A percentile compares a stretch with the other conserved stretches of the same genome.
phyloP scores from a whole-genome alignment of 352 stramenopile genomes.

The Peronosclerospora sorghi region DNA sequence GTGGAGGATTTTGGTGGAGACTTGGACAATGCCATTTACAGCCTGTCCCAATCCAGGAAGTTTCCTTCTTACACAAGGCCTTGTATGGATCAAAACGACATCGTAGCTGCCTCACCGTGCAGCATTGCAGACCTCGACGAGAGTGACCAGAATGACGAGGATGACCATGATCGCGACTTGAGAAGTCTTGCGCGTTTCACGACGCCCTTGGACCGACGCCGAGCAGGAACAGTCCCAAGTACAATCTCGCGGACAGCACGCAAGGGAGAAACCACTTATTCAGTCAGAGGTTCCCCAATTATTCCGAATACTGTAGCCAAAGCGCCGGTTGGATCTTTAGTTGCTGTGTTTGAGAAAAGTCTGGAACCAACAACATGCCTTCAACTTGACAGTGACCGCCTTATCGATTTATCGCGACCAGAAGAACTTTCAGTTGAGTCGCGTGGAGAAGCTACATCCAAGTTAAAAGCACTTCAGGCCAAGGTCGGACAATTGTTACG shows the following conservation, averaged over 20 bases:
- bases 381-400: slow-evolving; percentile 46
- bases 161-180: slow-evolving; percentile 2
- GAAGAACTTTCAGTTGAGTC: slow-evolving; percentile 49
- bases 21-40: slow-evolving; percentile 61
- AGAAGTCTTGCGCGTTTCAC: slow-evolving; percentile 23
- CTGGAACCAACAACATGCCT: slow-evolving; percentile 39
- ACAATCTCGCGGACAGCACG: slow-evolving; percentile 54
- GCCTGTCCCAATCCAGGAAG: slow-evolving; percentile 27
- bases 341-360: slow-evolving; percentile 47
- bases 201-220: slow-evolving; percentile 26
- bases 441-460: slow-evolving; percentile 41
- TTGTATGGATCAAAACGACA: slow-evolving; percentile 15
- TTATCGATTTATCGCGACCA: slow-evolving; percentile 52
- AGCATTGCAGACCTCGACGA: slow-evolving; percentile 12
- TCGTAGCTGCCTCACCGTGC: slow-evolving; percentile 32
- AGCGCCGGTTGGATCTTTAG: slow-evolving; percentile 35
- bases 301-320: slow-evolving; percentile 43
- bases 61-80: slow-evolving; percentile 8
- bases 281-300: slow-evolving; percentile 55
- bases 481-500: slow-evolving; percentile 53
- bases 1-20: slow-evolving; percentile 67
- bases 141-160: slow-evolving; percentile 7
- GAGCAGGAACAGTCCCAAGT: slow-evolving; percentile 3
- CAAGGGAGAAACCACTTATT: slow-evolving; percentile 69
- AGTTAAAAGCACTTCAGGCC: slow-evolving; percentile 55